Evolutionary conservation across 192 early-diverging fungal species (phyloP).

Genomic region (Podila horticola): DNA sequence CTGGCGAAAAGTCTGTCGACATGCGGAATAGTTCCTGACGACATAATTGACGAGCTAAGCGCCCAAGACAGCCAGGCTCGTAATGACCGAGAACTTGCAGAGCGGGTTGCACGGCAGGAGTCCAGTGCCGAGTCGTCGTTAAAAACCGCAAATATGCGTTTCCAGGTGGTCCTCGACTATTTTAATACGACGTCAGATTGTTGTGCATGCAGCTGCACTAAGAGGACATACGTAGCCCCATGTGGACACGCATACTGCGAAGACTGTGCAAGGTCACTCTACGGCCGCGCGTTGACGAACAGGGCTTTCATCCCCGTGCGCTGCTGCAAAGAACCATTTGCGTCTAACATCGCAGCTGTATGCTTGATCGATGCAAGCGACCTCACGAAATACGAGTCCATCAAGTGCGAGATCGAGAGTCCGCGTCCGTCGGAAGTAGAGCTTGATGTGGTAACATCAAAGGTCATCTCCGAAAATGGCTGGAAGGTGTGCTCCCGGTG

Average conservation of each 20-base stretch:
- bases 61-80: neutral
- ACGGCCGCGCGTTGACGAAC: conserved; percentile 9
- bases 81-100: conserved; percentile 16
- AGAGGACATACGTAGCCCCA: conserved; percentile 10
- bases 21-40: conserved; percentile 6
- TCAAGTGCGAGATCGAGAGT: conserved; percentile 24
- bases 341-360: neutral
- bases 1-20: conserved; percentile 13
- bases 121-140: conserved; percentile 4
- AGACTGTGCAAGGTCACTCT: conserved; percentile 24
- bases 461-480: conserved; percentile 16
- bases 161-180: neutral
- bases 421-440: conserved; percentile 7
- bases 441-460: conserved; percentile 14
- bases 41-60: conserved; percentile 4
- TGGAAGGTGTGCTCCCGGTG: conserved; percentile 27
- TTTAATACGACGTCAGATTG: conserved; percentile 8
- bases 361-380: conserved; percentile 2
- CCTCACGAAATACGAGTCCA: conserved; percentile 1
- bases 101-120: conserved; percentile 8
- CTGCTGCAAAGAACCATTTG: conserved; percentile 19
- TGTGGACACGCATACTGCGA: conserved; percentile 26
- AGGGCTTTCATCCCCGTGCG: conserved; percentile 28
- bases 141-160: neutral
- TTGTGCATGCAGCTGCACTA: neutral